Base-by-base conservation (phyloP, 2,329 filamentous ascomycete species). In the Aquanectria penicillioides region DNA sequence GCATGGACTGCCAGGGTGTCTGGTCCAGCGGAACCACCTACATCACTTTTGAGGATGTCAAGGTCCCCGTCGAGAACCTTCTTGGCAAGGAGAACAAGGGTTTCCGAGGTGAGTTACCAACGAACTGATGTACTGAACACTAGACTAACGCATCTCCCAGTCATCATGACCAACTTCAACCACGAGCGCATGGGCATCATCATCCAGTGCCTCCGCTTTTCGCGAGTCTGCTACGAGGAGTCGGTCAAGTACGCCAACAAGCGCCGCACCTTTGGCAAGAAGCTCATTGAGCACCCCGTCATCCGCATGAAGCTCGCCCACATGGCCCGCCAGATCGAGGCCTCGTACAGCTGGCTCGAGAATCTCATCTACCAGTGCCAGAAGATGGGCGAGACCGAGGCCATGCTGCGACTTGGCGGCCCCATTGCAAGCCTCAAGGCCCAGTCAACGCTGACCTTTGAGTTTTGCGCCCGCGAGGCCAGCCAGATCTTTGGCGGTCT, bases 141-240 rank as follows among this genome's bases (percentile, higher is more conserved):
- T 8, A 29, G 10, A 18, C 65, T 71, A 51, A 73, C 62, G 20
- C 6, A 6, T 8, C 4, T 18, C 31, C 26, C 59, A 86, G 93
- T 97, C 74, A 94, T 99, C 83, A 98, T 98, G 94, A 97, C 93
- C 75, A 97, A 97, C 85, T 97, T 97, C 84, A 98, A 98, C 86
- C 95, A 98, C 84, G 95, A 99, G 82, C 92, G 95, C 63, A 94
- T 99, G 69, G 95, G 95, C 63, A 98, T 99, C 78, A 94, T 98
- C 80, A 98, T 98, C 81, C 95, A 99, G 80, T 97, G 89, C 72
- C 78, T 97, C 65, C 93, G 95, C 72, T 98, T 99, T 86, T 89
- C 92, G 37, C 93, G 95, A 67, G 94, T 98, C 67, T 97, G 94
- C 85, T 97, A 93, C 83, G 94, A 98, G 76, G 95, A 99, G 80